Percentiles rank a stretch among this genome's conserved stretches.
Evolutionary conservation across 2,329 filamentous ascomycete species (phyloP).

Genomic region (Knufia petricola): DNA sequence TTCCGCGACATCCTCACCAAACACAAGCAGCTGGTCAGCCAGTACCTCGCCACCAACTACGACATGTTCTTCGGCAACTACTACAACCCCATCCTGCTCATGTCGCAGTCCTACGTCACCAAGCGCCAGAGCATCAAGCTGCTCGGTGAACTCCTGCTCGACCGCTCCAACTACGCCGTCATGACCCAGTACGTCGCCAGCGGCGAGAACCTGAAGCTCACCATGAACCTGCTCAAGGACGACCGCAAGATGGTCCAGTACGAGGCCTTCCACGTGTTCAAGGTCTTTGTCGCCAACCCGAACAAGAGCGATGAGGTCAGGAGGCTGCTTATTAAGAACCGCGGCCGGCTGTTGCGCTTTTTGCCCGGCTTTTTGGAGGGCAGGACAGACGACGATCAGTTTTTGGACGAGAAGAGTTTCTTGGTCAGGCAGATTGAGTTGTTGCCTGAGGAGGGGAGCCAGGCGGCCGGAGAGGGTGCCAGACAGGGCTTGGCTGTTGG

Average conservation of each 20-base stretch:
- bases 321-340: conserved; percentile 91
- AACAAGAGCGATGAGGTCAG: conserved; percentile 96
- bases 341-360: conserved; percentile 81
- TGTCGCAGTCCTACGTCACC: conserved; percentile 92
- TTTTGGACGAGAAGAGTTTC: conserved; percentile 95
- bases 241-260: conserved; percentile 99
- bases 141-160: conserved; percentile 84
- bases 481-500: background rate
- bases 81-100: conserved; percentile 66
- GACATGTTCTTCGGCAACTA: conserved; percentile 75
- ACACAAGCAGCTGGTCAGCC: conserved; percentile 82
- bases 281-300: conserved; percentile 97
- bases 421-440: conserved; percentile 80
- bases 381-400: conserved; percentile 93
- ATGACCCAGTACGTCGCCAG: conserved; percentile 97
- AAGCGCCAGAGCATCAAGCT: conserved; percentile 98
- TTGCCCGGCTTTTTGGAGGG: conserved; percentile 88
- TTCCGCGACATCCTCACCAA: conserved; percentile 93
- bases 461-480: background rate
- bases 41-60: conserved; percentile 83
- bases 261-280: conserved; percentile 98
- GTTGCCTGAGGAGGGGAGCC: conserved; percentile 1
- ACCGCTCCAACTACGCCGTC: conserved; percentile 91
- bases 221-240: conserved; percentile 93
- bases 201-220: conserved; percentile 92